Conservation (phyloP, 768 basidiomycete species). For the Pleurotus tuber-regium region DNA sequence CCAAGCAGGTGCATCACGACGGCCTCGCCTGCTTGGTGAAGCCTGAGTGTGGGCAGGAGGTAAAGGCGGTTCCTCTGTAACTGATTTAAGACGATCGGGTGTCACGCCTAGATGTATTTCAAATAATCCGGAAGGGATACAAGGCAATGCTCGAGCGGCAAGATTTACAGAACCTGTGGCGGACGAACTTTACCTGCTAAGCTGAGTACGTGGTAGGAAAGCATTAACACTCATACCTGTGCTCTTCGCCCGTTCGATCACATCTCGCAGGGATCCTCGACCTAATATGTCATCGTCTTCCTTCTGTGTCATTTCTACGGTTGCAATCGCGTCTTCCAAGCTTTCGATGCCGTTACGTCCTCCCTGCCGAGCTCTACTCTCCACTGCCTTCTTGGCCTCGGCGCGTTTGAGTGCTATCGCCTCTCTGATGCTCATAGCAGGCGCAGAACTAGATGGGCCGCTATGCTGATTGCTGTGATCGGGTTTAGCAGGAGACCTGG, state of each 20-base stretch:
- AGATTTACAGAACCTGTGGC: slow-evolving; percentile 70
- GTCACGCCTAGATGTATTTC: slow-evolving; percentile 77
- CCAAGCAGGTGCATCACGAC: slow-evolving; percentile 60
- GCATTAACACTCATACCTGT: slow-evolving; percentile 53
- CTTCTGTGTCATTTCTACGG: slow-evolving; percentile 27
- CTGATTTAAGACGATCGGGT: slow-evolving; percentile 62
- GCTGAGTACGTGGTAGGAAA: slow-evolving; percentile 25
- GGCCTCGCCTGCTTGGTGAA: slow-evolving; percentile 34
- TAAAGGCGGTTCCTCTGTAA: slow-evolving; percentile 56
- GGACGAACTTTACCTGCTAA: slow-evolving; percentile 43
- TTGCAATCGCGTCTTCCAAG: slow-evolving; percentile 50
- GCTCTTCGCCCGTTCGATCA: slow-evolving; percentile 73
- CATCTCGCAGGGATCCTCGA: slow-evolving; percentile 65
- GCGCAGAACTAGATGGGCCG: slow-evolving; percentile 22
- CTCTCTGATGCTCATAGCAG: slow-evolving; percentile 61
- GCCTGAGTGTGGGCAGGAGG: slow-evolving; percentile 33
- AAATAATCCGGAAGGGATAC: slow-evolving; percentile 75
- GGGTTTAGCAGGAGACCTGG: not conserved
- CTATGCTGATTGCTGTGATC: slow-evolving; percentile 2
- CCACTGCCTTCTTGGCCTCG: slow-evolving; percentile 60
- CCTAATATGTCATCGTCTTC: slow-evolving; percentile 52
- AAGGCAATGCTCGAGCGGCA: slow-evolving; percentile 66
- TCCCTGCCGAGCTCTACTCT: slow-evolving; percentile 22
- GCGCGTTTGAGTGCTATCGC: slow-evolving; percentile 78
- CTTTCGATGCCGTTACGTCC: slow-evolving; percentile 33